Evolutionary conservation across 768 basidiomycete species (phyloP).

Genomic region (Cyathus striatus): DNA sequence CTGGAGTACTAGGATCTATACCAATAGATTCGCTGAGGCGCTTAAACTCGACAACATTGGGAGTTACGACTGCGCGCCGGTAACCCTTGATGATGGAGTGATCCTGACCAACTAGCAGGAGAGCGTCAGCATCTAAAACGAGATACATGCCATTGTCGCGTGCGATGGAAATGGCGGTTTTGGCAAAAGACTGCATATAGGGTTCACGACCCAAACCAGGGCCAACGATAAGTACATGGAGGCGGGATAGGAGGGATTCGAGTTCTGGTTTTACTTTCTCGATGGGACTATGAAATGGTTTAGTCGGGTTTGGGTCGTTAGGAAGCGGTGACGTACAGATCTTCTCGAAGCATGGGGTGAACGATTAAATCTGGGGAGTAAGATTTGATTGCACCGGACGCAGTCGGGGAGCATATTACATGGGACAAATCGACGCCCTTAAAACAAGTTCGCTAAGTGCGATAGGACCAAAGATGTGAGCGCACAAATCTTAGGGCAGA

Average conservation of each 20-base stretch:
- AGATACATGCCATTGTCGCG: constrained; percentile 74
- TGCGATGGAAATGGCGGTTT: constrained; percentile 71
- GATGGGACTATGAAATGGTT: constrained; percentile 31
- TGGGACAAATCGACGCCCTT: constrained; percentile 94
- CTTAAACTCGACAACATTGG: constrained; percentile 92
- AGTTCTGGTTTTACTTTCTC: constrained; percentile 48
- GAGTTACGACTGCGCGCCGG: constrained; percentile 83
- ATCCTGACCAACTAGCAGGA: constrained; percentile 79
- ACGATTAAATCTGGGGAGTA: constrained; percentile 98
- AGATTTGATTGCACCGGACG: constrained; percentile 90
- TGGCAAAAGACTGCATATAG: constrained; percentile 86
- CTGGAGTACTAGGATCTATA: constrained; percentile 47
- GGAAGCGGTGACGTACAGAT: constrained; percentile 37
- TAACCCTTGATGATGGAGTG: constrained; percentile 77
- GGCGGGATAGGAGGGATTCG: constrained; percentile 68
- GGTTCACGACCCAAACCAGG: constrained; percentile 90
- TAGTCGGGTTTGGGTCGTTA: constrained; percentile 1
- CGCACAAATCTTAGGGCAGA: constrained; percentile 81
- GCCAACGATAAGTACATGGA: constrained; percentile 91
- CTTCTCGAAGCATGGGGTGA: constrained; percentile 81
- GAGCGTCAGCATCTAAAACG: constrained; percentile 91
- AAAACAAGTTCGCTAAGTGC: constrained; percentile 1
- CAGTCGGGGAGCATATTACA: constrained; percentile 93
- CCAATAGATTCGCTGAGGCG: constrained; percentile 74
- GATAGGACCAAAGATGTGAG: constrained; percentile 6